phyloP scores from a whole-genome alignment of 495 filamentous ascomycete species.

The Evansstolkia leycettana region DNA sequence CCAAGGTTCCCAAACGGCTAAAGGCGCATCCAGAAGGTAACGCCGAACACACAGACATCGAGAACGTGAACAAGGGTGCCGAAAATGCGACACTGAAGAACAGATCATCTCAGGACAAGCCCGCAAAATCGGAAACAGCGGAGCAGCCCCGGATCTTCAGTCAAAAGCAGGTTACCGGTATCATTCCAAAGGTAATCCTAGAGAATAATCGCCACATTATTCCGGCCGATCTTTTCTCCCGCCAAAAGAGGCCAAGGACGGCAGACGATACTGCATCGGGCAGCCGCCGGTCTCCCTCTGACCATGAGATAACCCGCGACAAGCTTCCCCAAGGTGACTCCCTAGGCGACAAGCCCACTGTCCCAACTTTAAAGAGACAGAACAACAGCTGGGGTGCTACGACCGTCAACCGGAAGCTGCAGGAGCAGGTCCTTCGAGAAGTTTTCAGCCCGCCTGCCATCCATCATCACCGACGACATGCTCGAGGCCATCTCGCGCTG shows the following conservation, averaged over 20 bases:
- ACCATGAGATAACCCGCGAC: slow-evolving; percentile 5
- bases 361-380: slow-evolving; percentile 20
- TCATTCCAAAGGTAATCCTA: slow-evolving; percentile 84
- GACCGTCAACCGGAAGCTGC: slow-evolving; percentile 74
- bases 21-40: slow-evolving; percentile 36
- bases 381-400: slow-evolving; percentile 87
- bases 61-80: slow-evolving; percentile 5
- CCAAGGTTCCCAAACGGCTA: slow-evolving; percentile 62
- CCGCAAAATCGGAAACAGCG: slow-evolving; percentile 10
- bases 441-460: slow-evolving; percentile 82
- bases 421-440: slow-evolving; percentile 87
- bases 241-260: slow-evolving; percentile 17
- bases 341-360: slow-evolving; percentile 2
- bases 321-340: not conserved
- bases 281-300: slow-evolving; percentile 9
- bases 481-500: slow-evolving; percentile 47
- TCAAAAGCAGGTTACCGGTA: slow-evolving; percentile 52
- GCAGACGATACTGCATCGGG: slow-evolving; percentile 11
- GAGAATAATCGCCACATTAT: slow-evolving; percentile 95
- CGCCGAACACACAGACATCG: slow-evolving; percentile 11
- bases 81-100: slow-evolving; percentile 12
- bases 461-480: slow-evolving; percentile 49
- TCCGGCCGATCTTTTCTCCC: slow-evolving; percentile 62
- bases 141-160: slow-evolving; percentile 60
- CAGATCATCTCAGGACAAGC: slow-evolving; percentile 5